phyloP scores from a whole-genome alignment of 2,329 filamentous ascomycete species.

The Cladophialophora immunda region DNA sequence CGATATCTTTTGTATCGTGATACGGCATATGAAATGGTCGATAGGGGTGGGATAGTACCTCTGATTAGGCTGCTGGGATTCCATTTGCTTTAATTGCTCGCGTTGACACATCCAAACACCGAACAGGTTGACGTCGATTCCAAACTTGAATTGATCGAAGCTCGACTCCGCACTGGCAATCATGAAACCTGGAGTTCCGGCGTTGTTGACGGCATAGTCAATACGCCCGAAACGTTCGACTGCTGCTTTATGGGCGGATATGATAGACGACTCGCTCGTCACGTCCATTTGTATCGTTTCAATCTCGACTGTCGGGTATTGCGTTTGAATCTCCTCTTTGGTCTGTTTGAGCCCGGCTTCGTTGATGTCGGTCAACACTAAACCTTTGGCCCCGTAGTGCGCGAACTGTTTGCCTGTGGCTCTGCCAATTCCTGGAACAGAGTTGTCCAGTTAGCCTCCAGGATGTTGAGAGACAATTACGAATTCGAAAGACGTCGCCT shows the following conservation, averaged over 20 bases:
- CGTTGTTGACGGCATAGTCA: slow-evolving; percentile 14
- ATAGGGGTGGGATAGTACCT: background rate
- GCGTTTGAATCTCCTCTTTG: background rate
- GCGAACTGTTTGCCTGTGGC: slow-evolving; percentile 1
- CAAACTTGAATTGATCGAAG: background rate
- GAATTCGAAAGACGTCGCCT: background rate
- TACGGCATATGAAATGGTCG: background rate
- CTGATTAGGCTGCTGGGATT: background rate
- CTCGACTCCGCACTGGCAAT: background rate
- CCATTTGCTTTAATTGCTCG: slow-evolving; percentile 9
- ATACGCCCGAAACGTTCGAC: slow-evolving; percentile 5
- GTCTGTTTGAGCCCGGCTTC: slow-evolving; percentile 5
- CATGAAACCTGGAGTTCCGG: background rate
- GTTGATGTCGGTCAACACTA: slow-evolving; percentile 6
- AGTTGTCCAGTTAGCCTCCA: background rate
- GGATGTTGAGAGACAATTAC: background rate
- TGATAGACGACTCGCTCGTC: slow-evolving; percentile 7
- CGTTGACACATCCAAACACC: slow-evolving; percentile 13
- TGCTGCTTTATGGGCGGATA: background rate
- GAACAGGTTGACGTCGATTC: slow-evolving; percentile 11
- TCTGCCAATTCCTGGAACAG: slow-evolving; percentile 6
- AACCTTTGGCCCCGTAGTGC: slow-evolving; percentile 3
- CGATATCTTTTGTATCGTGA: background rate
- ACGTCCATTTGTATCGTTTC: slow-evolving; percentile 4
- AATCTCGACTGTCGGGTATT: background rate